These are phyloP conservation scores for Pseudogymnoascus sp. DNA, from an alignment of 2,329 filamentous ascomycete species.

Conservation along the genomic window DNA sequence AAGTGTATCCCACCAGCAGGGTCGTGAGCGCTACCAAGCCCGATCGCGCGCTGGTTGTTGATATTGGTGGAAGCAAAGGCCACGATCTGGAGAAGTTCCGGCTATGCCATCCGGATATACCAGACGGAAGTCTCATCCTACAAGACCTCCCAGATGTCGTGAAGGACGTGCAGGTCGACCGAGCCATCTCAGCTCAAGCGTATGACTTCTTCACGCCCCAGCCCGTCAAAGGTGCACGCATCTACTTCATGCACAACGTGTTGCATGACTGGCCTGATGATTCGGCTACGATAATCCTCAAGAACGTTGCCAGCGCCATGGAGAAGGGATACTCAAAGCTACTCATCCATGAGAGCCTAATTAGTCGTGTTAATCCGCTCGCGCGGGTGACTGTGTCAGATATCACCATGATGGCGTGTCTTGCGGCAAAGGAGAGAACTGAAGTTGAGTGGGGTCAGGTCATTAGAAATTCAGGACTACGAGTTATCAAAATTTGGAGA, in stretches of 20 bases:
- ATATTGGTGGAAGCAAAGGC: conserved; percentile 20
- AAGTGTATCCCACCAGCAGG: conserved; percentile 29
- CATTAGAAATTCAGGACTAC: background rate
- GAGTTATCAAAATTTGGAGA: background rate
- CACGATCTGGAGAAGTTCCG: conserved; percentile 20
- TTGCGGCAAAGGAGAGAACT: conserved; percentile 28
- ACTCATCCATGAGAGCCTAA: conserved; percentile 31
- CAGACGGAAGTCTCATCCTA: conserved; percentile 18
- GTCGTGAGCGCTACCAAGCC: conserved; percentile 24
- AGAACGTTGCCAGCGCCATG: conserved; percentile 25
- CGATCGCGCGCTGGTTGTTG: conserved; percentile 23
- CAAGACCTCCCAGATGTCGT: conserved; percentile 28
- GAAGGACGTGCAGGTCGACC: conserved; percentile 19
- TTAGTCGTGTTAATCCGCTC: conserved; percentile 26
- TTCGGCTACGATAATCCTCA: conserved; percentile 14
- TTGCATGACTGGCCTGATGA: conserved; percentile 29
- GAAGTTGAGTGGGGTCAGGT: conserved; percentile 26
- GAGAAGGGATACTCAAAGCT: conserved; percentile 30
- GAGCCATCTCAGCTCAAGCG: conserved; percentile 24
- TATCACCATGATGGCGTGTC: conserved; percentile 29
- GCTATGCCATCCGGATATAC: conserved; percentile 22
- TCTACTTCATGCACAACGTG: conserved; percentile 27
- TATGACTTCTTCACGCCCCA: conserved; percentile 36
- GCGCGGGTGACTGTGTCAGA: conserved; percentile 29
- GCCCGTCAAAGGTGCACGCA: conserved; percentile 33